Evolutionary conservation across 1,284 basidiomycete species (phyloP).

Genomic region (Sparassis latifolia): DNA sequence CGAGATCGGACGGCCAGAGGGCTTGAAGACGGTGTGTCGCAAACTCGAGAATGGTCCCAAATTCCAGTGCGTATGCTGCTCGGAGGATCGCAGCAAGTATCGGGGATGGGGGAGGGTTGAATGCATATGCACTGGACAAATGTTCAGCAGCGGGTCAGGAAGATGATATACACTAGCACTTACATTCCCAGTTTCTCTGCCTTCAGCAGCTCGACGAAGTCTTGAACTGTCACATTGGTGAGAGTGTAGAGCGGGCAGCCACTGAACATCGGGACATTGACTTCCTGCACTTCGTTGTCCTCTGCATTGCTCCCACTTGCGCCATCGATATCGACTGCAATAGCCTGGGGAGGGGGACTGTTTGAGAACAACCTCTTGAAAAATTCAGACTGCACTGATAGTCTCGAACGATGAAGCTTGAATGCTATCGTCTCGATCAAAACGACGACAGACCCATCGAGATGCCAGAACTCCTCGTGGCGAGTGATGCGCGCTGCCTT

Average conservation of each 20-base stretch:
- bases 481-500: neutral
- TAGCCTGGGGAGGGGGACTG: conserved; percentile 5
- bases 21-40: conserved; percentile 21
- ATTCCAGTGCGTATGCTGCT: conserved; percentile 22
- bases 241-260: conserved; percentile 23
- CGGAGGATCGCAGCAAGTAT: conserved; percentile 25
- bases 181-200: conserved; percentile 32
- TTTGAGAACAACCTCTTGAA: conserved; percentile 25
- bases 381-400: conserved; percentile 28
- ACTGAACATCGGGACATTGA: conserved; percentile 13
- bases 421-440: conserved; percentile 26
- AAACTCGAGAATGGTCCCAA: conserved; percentile 17
- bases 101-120: conserved; percentile 20
- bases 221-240: conserved; percentile 17
- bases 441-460: conserved; percentile 31
- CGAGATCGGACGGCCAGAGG: conserved; percentile 25
- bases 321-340: neutral
- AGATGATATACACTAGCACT: conserved; percentile 20
- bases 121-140: conserved; percentile 18
- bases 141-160: neutral
- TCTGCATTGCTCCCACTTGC: neutral
- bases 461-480: conserved; percentile 26
- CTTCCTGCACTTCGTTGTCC: neutral
- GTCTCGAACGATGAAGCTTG: conserved; percentile 30
- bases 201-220: conserved; percentile 29